Conservation (phyloP, 2,329 filamentous ascomycete genomes). For the Trichocomaceae sp. region DNA sequence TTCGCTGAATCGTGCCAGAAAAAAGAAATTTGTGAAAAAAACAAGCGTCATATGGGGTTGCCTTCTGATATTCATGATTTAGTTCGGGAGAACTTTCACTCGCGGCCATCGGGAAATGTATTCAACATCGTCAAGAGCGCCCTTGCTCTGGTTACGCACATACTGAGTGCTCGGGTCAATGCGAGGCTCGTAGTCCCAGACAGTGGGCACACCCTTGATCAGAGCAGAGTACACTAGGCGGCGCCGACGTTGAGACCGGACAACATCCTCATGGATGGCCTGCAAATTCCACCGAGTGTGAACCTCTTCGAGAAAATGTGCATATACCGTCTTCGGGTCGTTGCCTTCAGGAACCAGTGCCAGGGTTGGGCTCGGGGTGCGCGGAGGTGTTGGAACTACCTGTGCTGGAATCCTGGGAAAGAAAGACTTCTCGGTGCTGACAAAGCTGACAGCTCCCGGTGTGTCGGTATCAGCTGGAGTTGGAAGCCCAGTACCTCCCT, state of each 20-base stretch:
- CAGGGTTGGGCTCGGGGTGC: constrained; percentile 35
- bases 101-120: constrained; percentile 38
- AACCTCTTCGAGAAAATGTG: constrained; percentile 68
- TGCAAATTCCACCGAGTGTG: constrained; percentile 73
- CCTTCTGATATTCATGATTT: neutral
- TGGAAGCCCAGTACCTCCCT: constrained; percentile 12
- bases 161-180: constrained; percentile 53
- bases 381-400: constrained; percentile 28
- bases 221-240: constrained; percentile 74
- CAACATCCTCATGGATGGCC: constrained; percentile 65
- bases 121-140: constrained; percentile 36
- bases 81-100: constrained; percentile 14
- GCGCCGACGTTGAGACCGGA: constrained; percentile 71
- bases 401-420: constrained; percentile 13
- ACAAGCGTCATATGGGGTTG: too few relatives aligned
- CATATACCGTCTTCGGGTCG: constrained; percentile 43
- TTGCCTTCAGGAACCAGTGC: constrained; percentile 25
- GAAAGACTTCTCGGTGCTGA: constrained; percentile 15
- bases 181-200: constrained; percentile 78
- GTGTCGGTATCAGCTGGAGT: constrained; percentile 22
- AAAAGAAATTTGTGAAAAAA: constrained; percentile 1
- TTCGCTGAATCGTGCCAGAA: constrained; percentile 3
- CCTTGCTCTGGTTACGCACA: constrained; percentile 56
- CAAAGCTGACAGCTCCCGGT: constrained; percentile 13
- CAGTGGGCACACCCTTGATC: constrained; percentile 65